These are phyloP conservation scores for Xylariaceae sp. DNA, from an alignment of 2,329 filamentous ascomycete genomes.

Conservation along the genomic window DNA sequence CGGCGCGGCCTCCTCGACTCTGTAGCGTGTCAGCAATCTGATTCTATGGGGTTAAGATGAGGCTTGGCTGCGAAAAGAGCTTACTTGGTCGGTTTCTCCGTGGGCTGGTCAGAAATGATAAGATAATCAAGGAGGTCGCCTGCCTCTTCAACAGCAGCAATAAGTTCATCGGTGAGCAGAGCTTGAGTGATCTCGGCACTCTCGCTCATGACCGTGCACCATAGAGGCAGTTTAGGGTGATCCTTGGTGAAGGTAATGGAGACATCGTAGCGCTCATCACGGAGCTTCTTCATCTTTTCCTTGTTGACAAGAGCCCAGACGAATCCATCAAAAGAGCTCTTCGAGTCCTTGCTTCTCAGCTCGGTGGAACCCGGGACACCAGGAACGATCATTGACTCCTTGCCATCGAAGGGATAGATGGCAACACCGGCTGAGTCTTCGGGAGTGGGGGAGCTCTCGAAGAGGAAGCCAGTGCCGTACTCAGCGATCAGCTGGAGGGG, in stretches of 20 bases:
- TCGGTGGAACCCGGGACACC: constrained; percentile 57
- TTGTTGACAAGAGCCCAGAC: constrained; percentile 97
- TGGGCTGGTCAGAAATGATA: constrained; percentile 83
- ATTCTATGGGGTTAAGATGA: background rate
- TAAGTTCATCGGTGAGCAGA: constrained; percentile 81
- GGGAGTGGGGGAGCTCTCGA: constrained; percentile 69
- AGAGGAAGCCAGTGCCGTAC: constrained; percentile 66
- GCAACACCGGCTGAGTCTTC: constrained; percentile 71
- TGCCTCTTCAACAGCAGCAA: constrained; percentile 71
- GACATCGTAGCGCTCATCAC: constrained; percentile 90
- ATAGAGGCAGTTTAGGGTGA: constrained; percentile 79
- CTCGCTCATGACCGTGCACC: constrained; percentile 94
- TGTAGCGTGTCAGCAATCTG: constrained; percentile 34
- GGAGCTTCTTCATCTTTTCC: constrained; percentile 81
- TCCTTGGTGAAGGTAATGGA: constrained; percentile 94
- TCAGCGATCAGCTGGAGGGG: constrained; percentile 63
- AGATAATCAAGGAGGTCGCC: constrained; percentile 82
- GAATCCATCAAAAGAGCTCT: constrained; percentile 79
- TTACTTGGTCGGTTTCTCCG: constrained; percentile 81
- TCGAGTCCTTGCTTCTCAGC: constrained; percentile 52
- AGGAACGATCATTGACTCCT: constrained; percentile 75
- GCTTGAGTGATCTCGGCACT: constrained; percentile 89
- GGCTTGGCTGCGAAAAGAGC: no score
- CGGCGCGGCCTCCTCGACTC: constrained; percentile 76
- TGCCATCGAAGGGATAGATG: constrained; percentile 87